Evolutionary conservation across 768 basidiomycete genomes (phyloP), one percentile per base, ranked within the genome.

Genomic region (Calocera viscosa): DNA sequence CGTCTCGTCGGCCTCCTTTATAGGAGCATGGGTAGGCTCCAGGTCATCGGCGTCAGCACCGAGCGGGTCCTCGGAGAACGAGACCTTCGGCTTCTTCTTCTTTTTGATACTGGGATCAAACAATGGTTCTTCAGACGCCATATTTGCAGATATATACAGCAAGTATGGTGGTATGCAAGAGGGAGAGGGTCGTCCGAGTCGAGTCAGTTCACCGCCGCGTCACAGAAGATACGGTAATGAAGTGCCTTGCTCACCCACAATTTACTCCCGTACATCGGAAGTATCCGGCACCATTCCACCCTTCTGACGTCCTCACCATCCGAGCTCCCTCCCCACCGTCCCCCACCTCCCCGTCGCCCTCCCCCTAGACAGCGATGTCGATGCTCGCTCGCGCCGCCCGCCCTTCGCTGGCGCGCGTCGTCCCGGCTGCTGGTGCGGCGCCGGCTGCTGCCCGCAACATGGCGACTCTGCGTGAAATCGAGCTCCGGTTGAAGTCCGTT

Each of bases 391-490:
- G 83, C 53, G 74, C 79, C 75, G 69, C 77, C 79, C 71, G 76
- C 77, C 68, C 81, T 78, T 71, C 75, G 82, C 71, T 77, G 75
- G 64, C 67, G 70, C 75, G 77, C 78, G 67, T 71, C 75, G 43
- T 73, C 75, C 71, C 75, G 77, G 71, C 78, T 76, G 68, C 63
- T 39, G 35, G 65, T 53, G 77, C 77, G 65, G 77, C 74, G 28
- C 79, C 78, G 34, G 74, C 80, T 71, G 76, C 77, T 70, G 85
- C 87, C 74, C 86, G 90, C 73, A 92, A 89, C 79, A 92, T 93
- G 94, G 96, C 95, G 43, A 98, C 96, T 68, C 87, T 99, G 71
- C 89, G 94, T 71, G 95, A 99, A 81, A 90, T 99, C 75, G 95
- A 99, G 82, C 78, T 91, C 77, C 88, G 95, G 73, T 84, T 91